These are phyloP conservation scores for Daedalea quercina DNA, from an alignment of 768 basidiomycete species.

Conservation along the genomic window DNA sequence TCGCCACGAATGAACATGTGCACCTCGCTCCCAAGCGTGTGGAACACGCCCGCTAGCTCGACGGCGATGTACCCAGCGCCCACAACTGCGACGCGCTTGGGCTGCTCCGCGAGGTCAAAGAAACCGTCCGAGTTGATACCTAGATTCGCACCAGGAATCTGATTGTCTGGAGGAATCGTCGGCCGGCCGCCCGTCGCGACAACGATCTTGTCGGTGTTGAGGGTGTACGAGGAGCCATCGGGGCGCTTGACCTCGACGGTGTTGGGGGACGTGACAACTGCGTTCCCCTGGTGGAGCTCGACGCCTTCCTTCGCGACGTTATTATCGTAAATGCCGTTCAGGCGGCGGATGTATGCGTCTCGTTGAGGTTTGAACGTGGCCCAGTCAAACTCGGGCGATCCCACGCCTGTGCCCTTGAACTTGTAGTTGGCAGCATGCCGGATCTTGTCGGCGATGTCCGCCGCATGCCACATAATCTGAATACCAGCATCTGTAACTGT, in stretches of 20 bases:
- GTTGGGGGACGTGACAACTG: conserved; percentile 60
- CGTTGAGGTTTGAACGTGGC: conserved; percentile 85
- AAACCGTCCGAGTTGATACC: conserved; percentile 96
- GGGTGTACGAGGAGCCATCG: conserved; percentile 63
- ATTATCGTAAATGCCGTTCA: conserved; percentile 88
- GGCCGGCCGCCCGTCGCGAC: conserved; percentile 87
- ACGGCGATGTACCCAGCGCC: conserved; percentile 99
- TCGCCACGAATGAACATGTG: conserved; percentile 89
- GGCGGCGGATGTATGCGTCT: conserved; percentile 86
- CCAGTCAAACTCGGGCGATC: conserved; percentile 77
- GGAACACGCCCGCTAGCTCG: conserved; percentile 91
- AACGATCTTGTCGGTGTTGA: conserved; percentile 73
- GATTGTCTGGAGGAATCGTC: conserved; percentile 65
- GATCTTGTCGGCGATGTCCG: conserved; percentile 83
- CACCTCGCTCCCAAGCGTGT: conserved; percentile 86
- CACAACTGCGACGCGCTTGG: conserved; percentile 87
- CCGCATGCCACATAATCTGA: conserved; percentile 98
- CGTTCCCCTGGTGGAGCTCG: conserved; percentile 79
- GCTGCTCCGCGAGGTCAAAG: conserved; percentile 86
- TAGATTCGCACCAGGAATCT: conserved; percentile 84
- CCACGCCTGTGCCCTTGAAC: conserved; percentile 50
- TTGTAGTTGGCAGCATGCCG: conserved; percentile 71
- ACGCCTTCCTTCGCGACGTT: conserved; percentile 87
- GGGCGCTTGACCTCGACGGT: conserved; percentile 66
- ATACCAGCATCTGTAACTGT: background rate